These are phyloP conservation scores for Phytopythium litorale DNA, from an alignment of 352 stramenopile species.

Conservation along the genomic window DNA sequence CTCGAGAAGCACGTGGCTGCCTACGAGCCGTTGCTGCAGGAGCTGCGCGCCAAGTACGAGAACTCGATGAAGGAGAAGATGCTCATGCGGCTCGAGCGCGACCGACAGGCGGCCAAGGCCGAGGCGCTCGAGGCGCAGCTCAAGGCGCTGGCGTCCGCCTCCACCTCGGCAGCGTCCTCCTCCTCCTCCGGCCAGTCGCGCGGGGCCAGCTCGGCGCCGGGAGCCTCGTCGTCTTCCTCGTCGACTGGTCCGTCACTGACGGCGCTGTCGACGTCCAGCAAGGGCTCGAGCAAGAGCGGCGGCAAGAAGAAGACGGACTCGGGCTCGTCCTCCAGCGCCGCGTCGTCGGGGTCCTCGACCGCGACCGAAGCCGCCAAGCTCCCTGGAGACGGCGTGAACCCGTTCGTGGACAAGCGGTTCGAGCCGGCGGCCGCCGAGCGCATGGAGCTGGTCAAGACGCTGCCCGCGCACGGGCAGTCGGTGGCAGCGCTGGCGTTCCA, in stretches of 20 bases:
- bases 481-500: conserved; percentile 90
- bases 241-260: conserved; percentile 7
- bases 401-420: conserved; percentile 69
- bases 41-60: conserved; percentile 93
- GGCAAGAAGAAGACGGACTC: conserved; percentile 4
- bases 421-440: conserved; percentile 60
- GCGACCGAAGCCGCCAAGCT: conserved; percentile 35
- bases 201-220: conserved; percentile 11
- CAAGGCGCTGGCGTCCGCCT: conserved; percentile 20
- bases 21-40: conserved; percentile 92
- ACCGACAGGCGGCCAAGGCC: conserved; percentile 85
- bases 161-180: background rate
- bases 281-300: background rate
- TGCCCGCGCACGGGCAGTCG: conserved; percentile 89
- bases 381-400: conserved; percentile 63
- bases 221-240: background rate
- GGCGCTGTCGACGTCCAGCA: background rate
- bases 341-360: conserved; percentile 12
- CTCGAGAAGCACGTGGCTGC: conserved; percentile 89
- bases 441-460: conserved; percentile 85
- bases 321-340: background rate
- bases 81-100: conserved; percentile 93
- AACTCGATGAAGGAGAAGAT: conserved; percentile 97
- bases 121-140: conserved; percentile 89
- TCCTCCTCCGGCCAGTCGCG: background rate